Evolutionary conservation across 768 basidiomycete species (phyloP).

Genomic region (Atractiella rhizophila): DNA sequence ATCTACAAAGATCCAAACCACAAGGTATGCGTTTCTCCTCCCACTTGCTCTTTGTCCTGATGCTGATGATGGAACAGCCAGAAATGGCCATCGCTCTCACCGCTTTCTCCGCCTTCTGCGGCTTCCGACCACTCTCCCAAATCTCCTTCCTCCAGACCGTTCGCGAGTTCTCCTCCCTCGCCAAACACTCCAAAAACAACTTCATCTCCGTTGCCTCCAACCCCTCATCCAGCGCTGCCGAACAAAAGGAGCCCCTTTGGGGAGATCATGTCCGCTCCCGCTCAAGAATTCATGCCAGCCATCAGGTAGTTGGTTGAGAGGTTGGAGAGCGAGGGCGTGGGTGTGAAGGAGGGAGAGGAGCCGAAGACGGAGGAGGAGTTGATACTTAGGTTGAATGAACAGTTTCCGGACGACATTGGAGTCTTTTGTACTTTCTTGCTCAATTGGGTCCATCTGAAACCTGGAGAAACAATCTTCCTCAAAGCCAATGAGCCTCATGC

Average conservation of each 20-base stretch:
- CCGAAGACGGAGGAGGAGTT: slow-evolving; percentile 22
- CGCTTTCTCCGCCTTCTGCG: slow-evolving; percentile 68
- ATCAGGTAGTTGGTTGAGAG: slow-evolving; percentile 36
- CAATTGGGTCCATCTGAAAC: slow-evolving; percentile 52
- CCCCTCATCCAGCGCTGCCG: slow-evolving; percentile 22
- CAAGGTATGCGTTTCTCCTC: slow-evolving; percentile 29
- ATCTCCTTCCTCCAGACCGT: slow-evolving; percentile 42
- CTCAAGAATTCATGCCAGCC: slow-evolving; percentile 30
- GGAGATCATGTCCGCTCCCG: slow-evolving; percentile 52
- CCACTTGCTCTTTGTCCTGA: background rate
- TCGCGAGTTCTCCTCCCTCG: slow-evolving; percentile 38
- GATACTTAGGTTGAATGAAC: slow-evolving; percentile 30
- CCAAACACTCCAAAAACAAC: slow-evolving; percentile 19
- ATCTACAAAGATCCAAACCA: slow-evolving; percentile 94
- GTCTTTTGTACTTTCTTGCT: slow-evolving; percentile 70
- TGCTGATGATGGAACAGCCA: slow-evolving; percentile 25
- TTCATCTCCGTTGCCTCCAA: slow-evolving; percentile 9
- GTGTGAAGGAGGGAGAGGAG: slow-evolving; percentile 30
- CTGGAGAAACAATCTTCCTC: slow-evolving; percentile 79
- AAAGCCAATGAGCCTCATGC: slow-evolving; percentile 94
- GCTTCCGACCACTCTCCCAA: slow-evolving; percentile 55
- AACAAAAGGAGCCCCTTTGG: slow-evolving; percentile 48
- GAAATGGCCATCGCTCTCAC: slow-evolving; percentile 97
- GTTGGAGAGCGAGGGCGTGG: slow-evolving; percentile 29
- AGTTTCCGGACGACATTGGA: slow-evolving; percentile 85